Evolutionary conservation across 306 rosid genomes (phyloP), one percentile per base, ranked within the genome.

Genomic region (Trifolium repens): DNA sequence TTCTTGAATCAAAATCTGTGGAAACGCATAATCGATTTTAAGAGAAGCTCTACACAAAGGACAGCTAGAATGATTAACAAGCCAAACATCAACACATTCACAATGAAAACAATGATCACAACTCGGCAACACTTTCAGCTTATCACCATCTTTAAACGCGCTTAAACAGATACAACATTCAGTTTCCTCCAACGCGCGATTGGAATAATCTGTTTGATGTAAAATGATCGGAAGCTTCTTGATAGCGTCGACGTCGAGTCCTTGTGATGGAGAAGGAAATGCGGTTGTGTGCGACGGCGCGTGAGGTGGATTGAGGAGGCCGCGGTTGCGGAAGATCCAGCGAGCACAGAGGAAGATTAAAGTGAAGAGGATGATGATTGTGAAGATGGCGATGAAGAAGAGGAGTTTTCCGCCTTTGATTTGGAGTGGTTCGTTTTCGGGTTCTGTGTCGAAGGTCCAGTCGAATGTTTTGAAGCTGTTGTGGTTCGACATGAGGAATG

Each of bases 91-190:
- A 0, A 94, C 93, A 32, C 98, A 94, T 64, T 90, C 93, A 5
- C 93, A 85, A 35, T 94, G 98, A 24, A 80, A 94, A 24, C 89
- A 76, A 67, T 94, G 98, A 8, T 65, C 74, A 40, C 98, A 94
- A 1, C 26, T 59, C 0, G 97, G 97, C 30, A 94, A 72, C 37
- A 88, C 81, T 89, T 94, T 94, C 67, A 94, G 70, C 77, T 89
- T 90, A 43, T 90, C 96, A 0, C 92, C 96, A 9, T 90, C 93
- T 11, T 71, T 70, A 74, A 91, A 89, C 32, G 71, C 77, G 7
- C 96, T 83, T 0, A 94, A 83, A 73, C 98, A 94, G 35, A 94
- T 94, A 67, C 90, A 88, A 34, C 98, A 94, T 84, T 94, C 98
- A 0, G 53, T 61, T 54, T 77, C 85, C 69, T 62, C 84, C 67